phyloP scores from a whole-genome alignment of 306 rosid species.

The Trifolium fragiferum region DNA sequence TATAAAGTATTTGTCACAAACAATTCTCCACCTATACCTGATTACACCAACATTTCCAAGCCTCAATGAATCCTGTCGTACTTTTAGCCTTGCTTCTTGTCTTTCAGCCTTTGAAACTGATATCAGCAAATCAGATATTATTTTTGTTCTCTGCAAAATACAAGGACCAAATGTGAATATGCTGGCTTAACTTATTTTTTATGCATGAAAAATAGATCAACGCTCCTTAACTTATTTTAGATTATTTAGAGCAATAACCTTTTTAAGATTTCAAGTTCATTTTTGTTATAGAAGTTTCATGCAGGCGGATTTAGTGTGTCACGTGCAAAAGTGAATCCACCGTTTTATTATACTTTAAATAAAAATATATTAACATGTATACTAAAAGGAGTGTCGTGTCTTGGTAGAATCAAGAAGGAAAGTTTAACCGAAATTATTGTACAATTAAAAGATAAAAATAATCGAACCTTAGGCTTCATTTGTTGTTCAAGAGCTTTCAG shows the following conservation, averaged over 20 bases:
- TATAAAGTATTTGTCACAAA: conserved; percentile 14
- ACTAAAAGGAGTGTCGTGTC: neutral
- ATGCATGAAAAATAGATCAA: conserved; percentile 18
- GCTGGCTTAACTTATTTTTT: conserved; percentile 17
- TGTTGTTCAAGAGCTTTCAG: conserved; percentile 80
- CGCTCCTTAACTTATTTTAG: conserved; percentile 6
- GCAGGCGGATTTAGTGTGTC: neutral
- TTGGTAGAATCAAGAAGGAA: conserved; percentile 28
- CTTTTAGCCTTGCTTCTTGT: conserved; percentile 97
- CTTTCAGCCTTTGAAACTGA: conserved; percentile 96
- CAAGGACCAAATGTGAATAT: conserved; percentile 40
- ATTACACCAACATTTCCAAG: conserved; percentile 98
- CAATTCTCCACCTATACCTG: conserved; percentile 57
- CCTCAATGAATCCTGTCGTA: conserved; percentile 94
- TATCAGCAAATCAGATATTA: conserved; percentile 92
- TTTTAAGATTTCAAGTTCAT: conserved; percentile 32
- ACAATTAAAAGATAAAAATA: conserved; percentile 35
- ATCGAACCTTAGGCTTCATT: conserved; percentile 88
- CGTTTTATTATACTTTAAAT: conserved; percentile 30
- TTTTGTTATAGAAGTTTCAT: conserved; percentile 11
- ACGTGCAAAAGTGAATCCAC: neutral
- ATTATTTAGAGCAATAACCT: neutral
- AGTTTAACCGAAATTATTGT: neutral
- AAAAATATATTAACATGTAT: conserved; percentile 16
- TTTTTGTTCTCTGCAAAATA: conserved; percentile 82